Conservation (phyloP, 257 asterid genomes). For the Scutellaria galericulata region DNA sequence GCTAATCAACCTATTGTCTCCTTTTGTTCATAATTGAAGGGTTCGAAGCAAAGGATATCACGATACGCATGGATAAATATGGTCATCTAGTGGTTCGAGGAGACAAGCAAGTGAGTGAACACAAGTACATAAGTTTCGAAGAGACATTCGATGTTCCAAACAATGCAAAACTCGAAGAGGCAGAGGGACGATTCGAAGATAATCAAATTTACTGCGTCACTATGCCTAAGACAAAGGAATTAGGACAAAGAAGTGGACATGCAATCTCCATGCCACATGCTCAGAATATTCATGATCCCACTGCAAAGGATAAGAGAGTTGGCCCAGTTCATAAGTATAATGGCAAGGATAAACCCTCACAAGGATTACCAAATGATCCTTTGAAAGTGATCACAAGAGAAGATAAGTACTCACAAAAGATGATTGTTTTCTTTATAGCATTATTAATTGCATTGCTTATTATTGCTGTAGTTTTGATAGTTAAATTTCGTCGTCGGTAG, state of each 20-base stretch:
- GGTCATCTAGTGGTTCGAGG: constrained; percentile 50
- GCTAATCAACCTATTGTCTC: background rate
- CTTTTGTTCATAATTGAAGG: constrained; percentile 25
- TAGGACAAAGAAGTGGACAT: background rate
- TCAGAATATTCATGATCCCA: background rate
- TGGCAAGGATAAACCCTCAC: background rate
- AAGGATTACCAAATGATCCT: constrained; percentile 1
- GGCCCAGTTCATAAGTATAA: constrained; percentile 3
- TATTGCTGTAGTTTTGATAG: constrained; percentile 3
- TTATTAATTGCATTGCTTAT: background rate
- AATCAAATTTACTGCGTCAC: constrained; percentile 35
- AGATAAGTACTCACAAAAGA: background rate
- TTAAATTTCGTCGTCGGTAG: constrained; percentile 17
- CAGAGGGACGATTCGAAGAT: constrained; percentile 35
- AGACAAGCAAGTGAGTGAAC: constrained; percentile 33
- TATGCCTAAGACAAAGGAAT: constrained; percentile 33
- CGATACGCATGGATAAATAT: constrained; percentile 38
- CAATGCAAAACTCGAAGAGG: constrained; percentile 35
- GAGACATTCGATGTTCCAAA: constrained; percentile 37
- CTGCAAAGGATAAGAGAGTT: background rate
- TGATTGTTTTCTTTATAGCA: background rate
- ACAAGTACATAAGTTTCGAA: constrained; percentile 43
- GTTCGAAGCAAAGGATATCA: constrained; percentile 35
- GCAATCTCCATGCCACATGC: constrained; percentile 15
- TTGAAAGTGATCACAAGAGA: constrained; percentile 16